These are phyloP conservation scores for Penicillium sp. DNA, from an alignment of 2,329 filamentous ascomycete genomes.

Conservation along the genomic window DNA sequence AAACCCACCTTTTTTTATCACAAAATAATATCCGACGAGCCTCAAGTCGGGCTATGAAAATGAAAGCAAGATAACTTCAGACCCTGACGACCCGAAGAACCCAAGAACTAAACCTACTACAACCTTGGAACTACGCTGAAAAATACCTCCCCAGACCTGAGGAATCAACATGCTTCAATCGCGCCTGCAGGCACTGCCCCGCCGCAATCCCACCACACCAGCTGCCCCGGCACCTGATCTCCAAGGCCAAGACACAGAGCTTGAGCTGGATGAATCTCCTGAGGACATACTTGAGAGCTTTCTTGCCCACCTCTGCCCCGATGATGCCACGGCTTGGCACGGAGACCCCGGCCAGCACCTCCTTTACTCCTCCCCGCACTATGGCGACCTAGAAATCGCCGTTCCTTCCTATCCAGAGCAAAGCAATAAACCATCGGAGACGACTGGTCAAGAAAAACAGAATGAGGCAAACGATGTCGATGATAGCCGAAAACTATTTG, in stretches of 20 bases:
- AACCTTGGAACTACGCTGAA: not conserved
- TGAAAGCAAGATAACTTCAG: not conserved
- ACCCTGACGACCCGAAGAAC: not conserved
- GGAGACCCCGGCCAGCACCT: conserved; percentile 54
- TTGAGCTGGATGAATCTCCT: conserved; percentile 30
- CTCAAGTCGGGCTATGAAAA: not conserved
- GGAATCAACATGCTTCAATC: conserved; percentile 29
- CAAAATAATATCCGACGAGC: not conserved
- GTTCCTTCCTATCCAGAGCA: conserved; percentile 47
- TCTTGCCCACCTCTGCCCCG: conserved; percentile 57
- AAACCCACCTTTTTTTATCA: not conserved
- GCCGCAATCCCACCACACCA: conserved; percentile 12
- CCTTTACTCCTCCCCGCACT: conserved; percentile 49
- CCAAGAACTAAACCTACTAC: not conserved
- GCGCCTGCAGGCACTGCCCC: conserved; percentile 33
- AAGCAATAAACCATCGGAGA: conserved; percentile 21
- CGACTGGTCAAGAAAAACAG: conserved; percentile 6
- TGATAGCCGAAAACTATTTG: conserved; percentile 55
- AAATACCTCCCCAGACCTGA: not conserved
- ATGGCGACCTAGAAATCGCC: conserved; percentile 42
- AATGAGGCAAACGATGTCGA: conserved; percentile 35
- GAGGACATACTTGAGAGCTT: conserved; percentile 57
- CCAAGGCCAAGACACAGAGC: conserved; percentile 14
- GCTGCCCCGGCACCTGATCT: conserved; percentile 18
- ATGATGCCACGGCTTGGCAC: conserved; percentile 57